Percentiles rank a stretch among this genome's conserved stretches.
Conservation (phyloP, 257 asterid species). For the Scutellaria baicalensis region DNA sequence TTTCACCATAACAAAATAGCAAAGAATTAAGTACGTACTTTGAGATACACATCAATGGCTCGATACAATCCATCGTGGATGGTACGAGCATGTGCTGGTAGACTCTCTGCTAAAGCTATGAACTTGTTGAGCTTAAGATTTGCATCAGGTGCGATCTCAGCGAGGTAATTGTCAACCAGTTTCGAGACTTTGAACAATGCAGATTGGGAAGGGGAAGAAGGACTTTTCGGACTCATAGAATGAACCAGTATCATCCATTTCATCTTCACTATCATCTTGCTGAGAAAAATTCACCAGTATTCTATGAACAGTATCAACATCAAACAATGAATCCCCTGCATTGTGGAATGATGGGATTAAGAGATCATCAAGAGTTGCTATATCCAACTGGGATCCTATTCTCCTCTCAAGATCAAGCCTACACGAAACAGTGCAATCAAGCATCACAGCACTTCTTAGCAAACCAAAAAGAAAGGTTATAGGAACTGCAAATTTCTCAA, state of each 20-base stretch:
- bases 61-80: slow-evolving; percentile 79
- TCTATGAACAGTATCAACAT: slow-evolving; percentile 78
- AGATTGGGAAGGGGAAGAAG: slow-evolving; percentile 74
- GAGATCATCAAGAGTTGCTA: slow-evolving; percentile 80
- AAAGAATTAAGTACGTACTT: slow-evolving; percentile 38
- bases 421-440: slow-evolving; percentile 58
- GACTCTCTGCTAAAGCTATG: slow-evolving; percentile 65
- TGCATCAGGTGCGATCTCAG: slow-evolving; percentile 92
- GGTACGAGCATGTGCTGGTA: slow-evolving; percentile 79
- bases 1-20: background rate
- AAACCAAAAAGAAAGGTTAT: slow-evolving; percentile 70
- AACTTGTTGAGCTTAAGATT: slow-evolving; percentile 84
- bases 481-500: slow-evolving; percentile 71
- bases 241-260: slow-evolving; percentile 64
- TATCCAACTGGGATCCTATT: slow-evolving; percentile 75
- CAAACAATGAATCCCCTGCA: slow-evolving; percentile 77
- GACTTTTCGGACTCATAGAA: slow-evolving; percentile 55
- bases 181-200: slow-evolving; percentile 79
- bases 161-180: slow-evolving; percentile 69
- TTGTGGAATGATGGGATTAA: slow-evolving; percentile 71
- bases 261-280: slow-evolving; percentile 89
- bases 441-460: slow-evolving; percentile 70
- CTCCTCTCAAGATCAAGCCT: slow-evolving; percentile 90
- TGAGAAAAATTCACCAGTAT: slow-evolving; percentile 78
- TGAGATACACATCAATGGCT: slow-evolving; percentile 84